Base-by-base conservation (phyloP, 2,329 filamentous ascomycete species). In the Pseudocercospora eumusae region DNA sequence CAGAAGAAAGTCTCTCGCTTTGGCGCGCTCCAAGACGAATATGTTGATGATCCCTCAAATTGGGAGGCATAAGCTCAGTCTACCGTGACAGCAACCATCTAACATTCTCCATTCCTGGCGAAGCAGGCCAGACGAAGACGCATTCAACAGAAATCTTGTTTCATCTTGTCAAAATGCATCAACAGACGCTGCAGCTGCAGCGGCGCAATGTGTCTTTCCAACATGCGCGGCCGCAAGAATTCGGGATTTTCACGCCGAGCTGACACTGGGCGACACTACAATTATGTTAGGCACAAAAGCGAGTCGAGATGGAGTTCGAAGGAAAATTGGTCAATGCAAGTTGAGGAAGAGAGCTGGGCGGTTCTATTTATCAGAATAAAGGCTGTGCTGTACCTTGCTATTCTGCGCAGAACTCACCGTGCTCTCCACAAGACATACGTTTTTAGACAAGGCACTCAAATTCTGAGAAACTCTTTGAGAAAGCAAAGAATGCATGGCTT, bases 121-220 rank as follows among this genome's bases (percentile, higher is more conserved):
- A 28, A 27, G 47, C 15, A 27, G 47, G 47, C 47, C 23, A 50
- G 47, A n/a, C 23, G 20, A 50, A 27, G 11, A 50, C 47, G 28
- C 28, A 50, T 21, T 27, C 47, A 23, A 27, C 23, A 31, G 47
- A 52, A 25, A 25, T 52, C 15, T 52, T 28, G 10, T 52, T 52
- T 52, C 25, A 52, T 52, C 47, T 52, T 52, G 47, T 52, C 25
- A 52, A 27, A 52, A 27, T 28, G 25, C 47, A 52, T 52, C 25
- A 27, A n/a, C 47, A 52, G 25, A 27, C 4, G 47, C 21, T 25
- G 21, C 21, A 25, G 47, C 21, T 25, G 21, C 21, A 25, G 47
- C 47, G 47, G 47, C 47, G 47, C 21, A 52, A 20, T 13, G 7
- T 10, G 11, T 15, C 25, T 28, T 27, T n/a, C 25, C 15, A 20